Percentiles rank a stretch among this genome's conserved stretches.
Evolutionary conservation across 805 yeast genomes (phyloP).

Genomic region (Zygosaccharomyces pseudorouxii): DNA sequence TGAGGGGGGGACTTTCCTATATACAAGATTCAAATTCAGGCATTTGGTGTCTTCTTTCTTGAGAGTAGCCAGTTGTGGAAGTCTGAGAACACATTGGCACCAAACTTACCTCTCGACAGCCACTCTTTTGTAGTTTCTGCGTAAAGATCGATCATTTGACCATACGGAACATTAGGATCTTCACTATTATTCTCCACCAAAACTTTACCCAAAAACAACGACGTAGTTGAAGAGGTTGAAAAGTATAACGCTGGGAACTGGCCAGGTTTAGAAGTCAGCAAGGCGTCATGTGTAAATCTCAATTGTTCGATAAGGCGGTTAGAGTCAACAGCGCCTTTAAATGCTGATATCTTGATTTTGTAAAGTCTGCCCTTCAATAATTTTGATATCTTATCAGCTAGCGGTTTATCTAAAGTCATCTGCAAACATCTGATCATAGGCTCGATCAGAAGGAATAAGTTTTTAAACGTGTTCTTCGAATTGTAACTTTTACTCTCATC

Average conservation of each 20-base stretch:
- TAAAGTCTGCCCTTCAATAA: conserved; percentile 57
- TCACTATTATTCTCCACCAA: conserved; percentile 35
- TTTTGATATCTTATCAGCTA: conserved; percentile 75
- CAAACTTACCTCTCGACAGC: conserved; percentile 40
- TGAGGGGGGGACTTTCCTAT: background rate
- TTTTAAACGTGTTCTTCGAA: conserved; percentile 7
- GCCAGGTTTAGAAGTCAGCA: conserved; percentile 36
- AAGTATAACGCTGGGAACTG: conserved; percentile 37
- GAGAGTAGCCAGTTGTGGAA: conserved; percentile 73
- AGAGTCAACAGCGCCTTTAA: conserved; percentile 16
- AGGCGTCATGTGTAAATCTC: conserved; percentile 41
- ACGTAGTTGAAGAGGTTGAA: conserved; percentile 54
- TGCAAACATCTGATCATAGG: conserved; percentile 60
- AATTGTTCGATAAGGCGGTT: conserved; percentile 31
- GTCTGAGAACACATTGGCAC: conserved; percentile 55
- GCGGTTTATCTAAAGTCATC: conserved; percentile 60
- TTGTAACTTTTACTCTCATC: background rate
- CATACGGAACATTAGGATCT: conserved; percentile 37
- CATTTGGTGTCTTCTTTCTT: conserved; percentile 34
- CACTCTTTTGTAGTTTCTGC: conserved; percentile 52
- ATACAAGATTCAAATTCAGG: conserved; percentile 2
- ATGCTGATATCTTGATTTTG: conserved; percentile 39
- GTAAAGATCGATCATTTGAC: conserved; percentile 52
- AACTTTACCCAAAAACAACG: conserved; percentile 54
- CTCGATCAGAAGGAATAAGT: conserved; percentile 39